Conservation (phyloP, 371 early-diverging fungal species). For the Circinella umbellata region DNA sequence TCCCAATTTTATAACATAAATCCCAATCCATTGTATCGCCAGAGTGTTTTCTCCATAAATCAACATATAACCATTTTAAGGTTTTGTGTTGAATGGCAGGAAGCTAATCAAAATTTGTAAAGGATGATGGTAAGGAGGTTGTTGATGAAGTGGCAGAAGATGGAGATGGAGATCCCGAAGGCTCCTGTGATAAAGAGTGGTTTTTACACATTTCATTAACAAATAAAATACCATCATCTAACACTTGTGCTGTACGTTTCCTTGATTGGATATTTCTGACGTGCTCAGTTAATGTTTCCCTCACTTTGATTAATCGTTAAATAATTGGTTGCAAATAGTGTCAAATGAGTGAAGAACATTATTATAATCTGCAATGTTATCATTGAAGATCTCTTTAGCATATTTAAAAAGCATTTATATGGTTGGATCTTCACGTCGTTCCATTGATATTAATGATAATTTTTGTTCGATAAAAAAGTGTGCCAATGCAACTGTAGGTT, state of each 20-base stretch:
- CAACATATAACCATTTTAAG: too few relatives aligned
- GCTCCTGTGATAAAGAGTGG: too few relatives aligned
- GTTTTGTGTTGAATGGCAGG: too few relatives aligned
- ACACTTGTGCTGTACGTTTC: neutral
- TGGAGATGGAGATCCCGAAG: too few relatives aligned
- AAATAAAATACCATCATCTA: neutral
- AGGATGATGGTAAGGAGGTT: too few relatives aligned
- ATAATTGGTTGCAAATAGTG: neutral
- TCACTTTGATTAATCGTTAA: neutral
- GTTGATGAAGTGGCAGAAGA: too few relatives aligned
- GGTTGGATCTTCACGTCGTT: neutral
- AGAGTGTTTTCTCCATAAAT: too few relatives aligned
- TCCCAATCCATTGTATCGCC: too few relatives aligned
- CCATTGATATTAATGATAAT: neutral
- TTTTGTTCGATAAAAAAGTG: neutral
- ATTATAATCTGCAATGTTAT: neutral
- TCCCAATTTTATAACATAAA: too few relatives aligned
- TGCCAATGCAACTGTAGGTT: neutral
- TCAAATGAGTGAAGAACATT: neutral
- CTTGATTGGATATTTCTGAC: neutral
- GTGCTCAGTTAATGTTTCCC: neutral
- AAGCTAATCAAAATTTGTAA: too few relatives aligned
- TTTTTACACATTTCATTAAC: neutral
- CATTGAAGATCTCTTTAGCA: neutral
- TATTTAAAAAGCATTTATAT: neutral